A percentile compares a stretch with the other conserved stretches of the same genome.
phyloP scores from a whole-genome alignment of 179 eudicot species.

The Carnegiea gigantea region DNA sequence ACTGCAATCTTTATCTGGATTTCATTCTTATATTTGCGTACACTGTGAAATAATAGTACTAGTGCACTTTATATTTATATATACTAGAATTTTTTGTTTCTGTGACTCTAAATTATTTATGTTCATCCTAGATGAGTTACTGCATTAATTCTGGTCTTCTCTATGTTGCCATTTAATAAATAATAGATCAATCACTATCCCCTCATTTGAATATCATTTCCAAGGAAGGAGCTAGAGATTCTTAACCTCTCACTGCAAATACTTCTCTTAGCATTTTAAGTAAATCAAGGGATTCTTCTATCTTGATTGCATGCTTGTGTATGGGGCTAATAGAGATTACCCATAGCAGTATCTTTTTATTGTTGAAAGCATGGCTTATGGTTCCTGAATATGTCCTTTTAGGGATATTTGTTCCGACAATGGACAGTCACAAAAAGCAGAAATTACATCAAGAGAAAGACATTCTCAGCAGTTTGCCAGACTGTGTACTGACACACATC shows the following conservation, averaged over 20 bases:
- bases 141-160: no score
- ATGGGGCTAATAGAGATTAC: no score
- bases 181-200: neutral
- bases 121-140: no score
- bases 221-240: no score
- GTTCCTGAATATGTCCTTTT: neutral
- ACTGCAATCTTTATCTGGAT: neutral
- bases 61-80: no score
- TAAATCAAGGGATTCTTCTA: no score
- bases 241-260: no score
- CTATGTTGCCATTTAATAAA: neutral
- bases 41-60: neutral
- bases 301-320: no score
- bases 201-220: no score
- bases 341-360: no score
- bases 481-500: conserved; percentile 39
- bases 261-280: no score
- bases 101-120: no score
- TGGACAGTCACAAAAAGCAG: conserved; percentile 16
- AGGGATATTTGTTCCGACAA: conserved; percentile 7
- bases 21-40: neutral
- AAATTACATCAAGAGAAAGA: conserved; percentile 23
- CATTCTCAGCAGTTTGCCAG: conserved; percentile 42
- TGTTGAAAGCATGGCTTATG: neutral
- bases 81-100: neutral